Evolutionary conservation across 495 filamentous ascomycete species (phyloP).

Genomic region (Cercophora scortea): DNA sequence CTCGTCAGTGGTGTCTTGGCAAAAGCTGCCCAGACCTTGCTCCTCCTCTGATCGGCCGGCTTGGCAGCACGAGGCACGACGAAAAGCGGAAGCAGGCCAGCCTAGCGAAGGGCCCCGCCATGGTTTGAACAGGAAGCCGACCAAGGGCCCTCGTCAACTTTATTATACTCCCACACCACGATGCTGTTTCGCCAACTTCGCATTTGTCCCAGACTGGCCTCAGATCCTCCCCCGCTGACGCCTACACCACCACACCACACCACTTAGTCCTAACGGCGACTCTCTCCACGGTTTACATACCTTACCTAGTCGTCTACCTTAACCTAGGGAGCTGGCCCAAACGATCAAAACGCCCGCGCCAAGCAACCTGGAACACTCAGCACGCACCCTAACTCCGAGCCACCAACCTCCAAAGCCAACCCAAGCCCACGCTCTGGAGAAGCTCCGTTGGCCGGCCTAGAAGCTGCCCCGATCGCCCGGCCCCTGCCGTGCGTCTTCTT

Average conservation of each 20-base stretch:
- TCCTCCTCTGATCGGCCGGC: conserved; percentile 11
- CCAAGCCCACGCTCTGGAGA: too few species aligned
- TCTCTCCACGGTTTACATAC: too few species aligned
- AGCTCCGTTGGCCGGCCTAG: too few species aligned
- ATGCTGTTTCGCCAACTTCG: conserved; percentile 16
- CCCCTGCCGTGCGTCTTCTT: too few species aligned
- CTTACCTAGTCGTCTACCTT: too few species aligned
- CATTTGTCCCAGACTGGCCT: conserved; percentile 8
- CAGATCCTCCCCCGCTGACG: conserved; percentile 8
- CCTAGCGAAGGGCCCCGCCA: conserved; percentile 17
- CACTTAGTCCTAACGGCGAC: not conserved
- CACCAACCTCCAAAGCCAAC: too few species aligned
- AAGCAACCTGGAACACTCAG: too few species aligned
- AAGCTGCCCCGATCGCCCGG: too few species aligned
- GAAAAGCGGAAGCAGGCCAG: conserved; percentile 1
- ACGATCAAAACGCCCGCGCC: too few species aligned
- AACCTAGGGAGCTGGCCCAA: too few species aligned
- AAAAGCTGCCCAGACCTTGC: not conserved
- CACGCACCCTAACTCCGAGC: too few species aligned
- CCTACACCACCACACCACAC: not conserved
- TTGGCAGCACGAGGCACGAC: conserved; percentile 3
- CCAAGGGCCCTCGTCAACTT: conserved; percentile 1
- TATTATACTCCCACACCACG: conserved; percentile 4
- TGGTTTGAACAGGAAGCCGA: conserved; percentile 8
- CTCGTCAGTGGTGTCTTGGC: conserved; percentile 9